Evolutionary conservation across 2,329 filamentous ascomycete species (phyloP).

Genomic region (Colletotrichum chrysophilum): DNA sequence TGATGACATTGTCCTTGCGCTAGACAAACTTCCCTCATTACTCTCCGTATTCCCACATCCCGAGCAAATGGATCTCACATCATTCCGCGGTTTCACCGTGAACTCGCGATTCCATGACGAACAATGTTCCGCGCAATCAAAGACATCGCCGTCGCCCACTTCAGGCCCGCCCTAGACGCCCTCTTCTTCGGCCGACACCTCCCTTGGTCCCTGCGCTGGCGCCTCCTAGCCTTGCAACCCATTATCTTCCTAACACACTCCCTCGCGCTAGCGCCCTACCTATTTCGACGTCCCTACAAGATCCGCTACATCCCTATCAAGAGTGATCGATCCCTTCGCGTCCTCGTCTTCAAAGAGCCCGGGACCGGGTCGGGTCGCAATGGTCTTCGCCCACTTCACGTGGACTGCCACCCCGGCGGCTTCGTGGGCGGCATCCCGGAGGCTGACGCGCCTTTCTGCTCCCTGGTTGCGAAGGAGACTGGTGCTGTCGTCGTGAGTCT

Average conservation of each 20-base stretch:
- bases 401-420: slow-evolving; percentile 48
- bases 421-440: slow-evolving; percentile 50
- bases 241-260: slow-evolving; percentile 40
- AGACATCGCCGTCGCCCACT: slow-evolving; percentile 16
- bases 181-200: slow-evolving; percentile 37
- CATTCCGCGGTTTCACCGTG: neutral
- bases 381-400: slow-evolving; percentile 42
- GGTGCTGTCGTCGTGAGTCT: slow-evolving; percentile 53
- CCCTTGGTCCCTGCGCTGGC: slow-evolving; percentile 45
- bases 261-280: slow-evolving; percentile 38
- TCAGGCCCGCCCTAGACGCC: slow-evolving; percentile 35
- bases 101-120: neutral
- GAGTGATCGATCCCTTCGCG: slow-evolving; percentile 29
- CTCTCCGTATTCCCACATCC: neutral
- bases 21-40: neutral
- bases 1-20: neutral
- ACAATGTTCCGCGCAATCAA: neutral
- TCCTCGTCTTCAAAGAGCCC: slow-evolving; percentile 37
- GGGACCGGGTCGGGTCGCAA: slow-evolving; percentile 20
- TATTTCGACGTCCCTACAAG: slow-evolving; percentile 39
- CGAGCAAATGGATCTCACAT: no score
- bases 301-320: slow-evolving; percentile 37
- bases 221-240: slow-evolving; percentile 47
- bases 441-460: slow-evolving; percentile 36
- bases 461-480: slow-evolving; percentile 37